These are phyloP conservation scores for Cadophora gregata DNA, from an alignment of 2,329 filamentous ascomycete genomes.

Conservation along the genomic window DNA sequence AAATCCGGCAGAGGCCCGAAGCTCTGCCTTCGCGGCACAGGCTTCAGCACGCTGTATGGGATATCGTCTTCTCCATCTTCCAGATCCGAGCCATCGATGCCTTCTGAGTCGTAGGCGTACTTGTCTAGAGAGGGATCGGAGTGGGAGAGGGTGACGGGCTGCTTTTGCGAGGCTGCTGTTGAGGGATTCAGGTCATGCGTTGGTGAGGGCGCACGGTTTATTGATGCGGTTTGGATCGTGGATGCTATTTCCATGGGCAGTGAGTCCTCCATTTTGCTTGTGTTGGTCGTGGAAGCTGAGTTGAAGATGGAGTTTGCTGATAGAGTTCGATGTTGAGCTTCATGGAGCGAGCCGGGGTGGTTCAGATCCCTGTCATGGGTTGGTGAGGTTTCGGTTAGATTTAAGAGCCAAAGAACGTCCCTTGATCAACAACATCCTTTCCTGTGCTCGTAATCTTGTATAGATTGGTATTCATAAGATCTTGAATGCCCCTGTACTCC, in stretches of 20 bases:
- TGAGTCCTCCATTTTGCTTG: conserved; percentile 39
- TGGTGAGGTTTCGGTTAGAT: not conserved
- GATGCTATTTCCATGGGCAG: conserved; percentile 73
- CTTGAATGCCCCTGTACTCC: too few species aligned
- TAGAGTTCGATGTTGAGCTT: not conserved
- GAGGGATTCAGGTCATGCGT: conserved; percentile 80
- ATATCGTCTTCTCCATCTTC: conserved; percentile 66
- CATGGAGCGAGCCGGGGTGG: not conserved
- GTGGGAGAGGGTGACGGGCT: conserved; percentile 57
- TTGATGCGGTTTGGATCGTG: conserved; percentile 79
- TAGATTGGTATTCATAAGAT: too few species aligned
- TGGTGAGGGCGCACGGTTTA: conserved; percentile 74
- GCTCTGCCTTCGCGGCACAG: conserved; percentile 56
- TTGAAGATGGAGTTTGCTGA: not conserved
- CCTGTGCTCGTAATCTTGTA: not conserved
- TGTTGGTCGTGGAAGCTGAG: not conserved
- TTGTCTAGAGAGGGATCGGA: conserved; percentile 42
- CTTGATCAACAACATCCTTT: not conserved
- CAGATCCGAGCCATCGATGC: conserved; percentile 50
- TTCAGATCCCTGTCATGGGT: not conserved
- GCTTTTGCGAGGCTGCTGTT: conserved; percentile 71
- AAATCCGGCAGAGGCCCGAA: conserved; percentile 81
- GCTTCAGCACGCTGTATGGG: conserved; percentile 68
- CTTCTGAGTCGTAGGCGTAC: conserved; percentile 48
- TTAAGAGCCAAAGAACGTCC: not conserved